Evolutionary conservation across 352 stramenopile genomes (phyloP), one percentile per base, ranked within the genome.

Genomic region (Plasmopara muralis): DNA sequence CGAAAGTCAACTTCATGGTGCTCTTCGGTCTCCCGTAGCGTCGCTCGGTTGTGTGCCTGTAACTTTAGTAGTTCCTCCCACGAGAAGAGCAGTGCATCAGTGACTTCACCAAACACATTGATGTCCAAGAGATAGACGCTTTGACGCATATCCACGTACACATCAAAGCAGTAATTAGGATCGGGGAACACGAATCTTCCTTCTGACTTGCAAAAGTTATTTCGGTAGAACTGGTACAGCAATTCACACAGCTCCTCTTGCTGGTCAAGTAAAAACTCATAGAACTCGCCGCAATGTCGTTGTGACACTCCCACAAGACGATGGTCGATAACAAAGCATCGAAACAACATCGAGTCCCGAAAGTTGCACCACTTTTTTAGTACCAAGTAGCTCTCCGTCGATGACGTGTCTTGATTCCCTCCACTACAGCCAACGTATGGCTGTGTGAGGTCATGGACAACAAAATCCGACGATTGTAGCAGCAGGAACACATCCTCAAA

Each of bases 301-400:
- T 98, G 94, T 20, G 76, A 96, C 53, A 98, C 81, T 5, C 74
- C 91, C 18, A 97, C 70, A 6, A 96, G 67, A 42, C 77, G 53
- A 59, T 85, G 66, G 31, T 74, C 60, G 18, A 82, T 63, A 18
- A 98, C 85, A 64, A 98, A 98, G 62, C 89, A 97, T 42, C 94
- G 82, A 61, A 98, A 98, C 55, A 97, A 83, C 86, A 97, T 97
- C 64, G 87, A 97, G 53, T 96, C 87, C 72, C 89, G 86, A 15
- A 98, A 86, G 47, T 95, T 96, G 65, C 90, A 97, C 89, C 89
- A 98, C 63, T 98, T 97, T 55, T 95, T 89, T 41, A 98, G 71
- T 47, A 97, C 87, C n/a, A 98, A 62, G 55, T 92, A 79, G 53
- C 50, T 55, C 38, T 70, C 29, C 47, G 43, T 9, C 31, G 68